Conservation (phyloP, 306 rosid species). For the Casuarina glauca region DNA sequence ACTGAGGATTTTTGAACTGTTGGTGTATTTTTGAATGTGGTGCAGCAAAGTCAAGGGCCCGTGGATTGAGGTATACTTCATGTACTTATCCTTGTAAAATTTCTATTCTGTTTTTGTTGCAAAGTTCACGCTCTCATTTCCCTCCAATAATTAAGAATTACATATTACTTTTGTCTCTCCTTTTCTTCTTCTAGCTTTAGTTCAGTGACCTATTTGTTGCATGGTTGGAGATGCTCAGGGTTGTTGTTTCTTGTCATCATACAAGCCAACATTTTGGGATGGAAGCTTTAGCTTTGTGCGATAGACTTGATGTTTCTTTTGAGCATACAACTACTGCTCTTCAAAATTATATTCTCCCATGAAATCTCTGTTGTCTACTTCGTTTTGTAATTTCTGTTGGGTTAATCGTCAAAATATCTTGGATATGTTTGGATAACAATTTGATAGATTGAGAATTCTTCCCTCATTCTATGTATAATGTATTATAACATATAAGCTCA, state of each 20-base stretch:
- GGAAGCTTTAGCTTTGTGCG: not conserved
- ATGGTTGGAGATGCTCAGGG: constrained; percentile 16
- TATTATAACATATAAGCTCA: no score
- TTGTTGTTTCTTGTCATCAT: constrained; percentile 15
- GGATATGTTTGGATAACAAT: not conserved
- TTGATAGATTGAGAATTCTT: not conserved
- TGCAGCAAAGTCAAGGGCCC: constrained; percentile 39
- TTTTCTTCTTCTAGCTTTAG: constrained; percentile 12
- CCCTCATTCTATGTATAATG: no score
- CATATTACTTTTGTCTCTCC: not conserved
- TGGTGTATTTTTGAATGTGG: constrained; percentile 30
- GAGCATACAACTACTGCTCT: constrained; percentile 5
- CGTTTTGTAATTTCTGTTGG: not conserved
- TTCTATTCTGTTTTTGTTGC: not conserved
- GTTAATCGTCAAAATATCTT: not conserved
- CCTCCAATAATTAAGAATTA: not conserved
- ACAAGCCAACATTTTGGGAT: not conserved
- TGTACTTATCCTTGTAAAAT: constrained; percentile 13
- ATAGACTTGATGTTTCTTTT: constrained; percentile 13
- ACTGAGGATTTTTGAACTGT: constrained; percentile 46
- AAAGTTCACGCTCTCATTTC: constrained; percentile 8
- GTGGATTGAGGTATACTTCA: constrained; percentile 44
- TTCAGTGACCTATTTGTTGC: constrained; percentile 12
- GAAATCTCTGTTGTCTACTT: not conserved
- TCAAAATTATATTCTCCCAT: not conserved